Conservation (phyloP, 257 asterid species). For the Solanum gandarillasii region DNA sequence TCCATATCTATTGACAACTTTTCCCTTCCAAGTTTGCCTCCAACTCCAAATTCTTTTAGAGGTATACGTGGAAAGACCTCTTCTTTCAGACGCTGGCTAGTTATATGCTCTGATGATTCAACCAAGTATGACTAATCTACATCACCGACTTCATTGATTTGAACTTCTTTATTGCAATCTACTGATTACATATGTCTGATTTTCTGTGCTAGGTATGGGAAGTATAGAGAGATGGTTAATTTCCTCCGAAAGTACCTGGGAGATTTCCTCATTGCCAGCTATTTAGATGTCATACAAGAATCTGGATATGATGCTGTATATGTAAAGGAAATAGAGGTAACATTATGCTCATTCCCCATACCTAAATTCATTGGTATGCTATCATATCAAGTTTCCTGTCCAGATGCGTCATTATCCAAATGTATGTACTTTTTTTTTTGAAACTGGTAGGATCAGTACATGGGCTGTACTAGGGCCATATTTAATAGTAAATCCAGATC, state of each 20-base stretch:
- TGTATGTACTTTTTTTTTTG: background rate
- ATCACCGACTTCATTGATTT: background rate
- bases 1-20: conserved; percentile 42
- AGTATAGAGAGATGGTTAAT: conserved; percentile 52
- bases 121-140: conserved; percentile 31
- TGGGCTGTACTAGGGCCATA: background rate
- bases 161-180: background rate
- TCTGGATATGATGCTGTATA: conserved; percentile 68
- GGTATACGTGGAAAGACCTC: conserved; percentile 81
- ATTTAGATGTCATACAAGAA: conserved; percentile 64
- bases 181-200: background rate
- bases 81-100: conserved; percentile 77
- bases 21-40: conserved; percentile 63
- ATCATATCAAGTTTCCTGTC: background rate
- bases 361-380: background rate
- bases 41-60: conserved; percentile 62
- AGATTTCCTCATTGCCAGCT: conserved; percentile 80
- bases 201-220: conserved; percentile 49
- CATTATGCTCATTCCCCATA: background rate
- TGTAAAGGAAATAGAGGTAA: conserved; percentile 87
- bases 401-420: background rate
- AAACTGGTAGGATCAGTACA: background rate
- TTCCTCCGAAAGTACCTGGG: conserved; percentile 97
- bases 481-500: background rate
- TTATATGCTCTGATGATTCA: conserved; percentile 79